These are phyloP conservation scores for Besnoitia besnoiti DNA, from an alignment of 169 alveolate species.

Conservation along the genomic window DNA sequence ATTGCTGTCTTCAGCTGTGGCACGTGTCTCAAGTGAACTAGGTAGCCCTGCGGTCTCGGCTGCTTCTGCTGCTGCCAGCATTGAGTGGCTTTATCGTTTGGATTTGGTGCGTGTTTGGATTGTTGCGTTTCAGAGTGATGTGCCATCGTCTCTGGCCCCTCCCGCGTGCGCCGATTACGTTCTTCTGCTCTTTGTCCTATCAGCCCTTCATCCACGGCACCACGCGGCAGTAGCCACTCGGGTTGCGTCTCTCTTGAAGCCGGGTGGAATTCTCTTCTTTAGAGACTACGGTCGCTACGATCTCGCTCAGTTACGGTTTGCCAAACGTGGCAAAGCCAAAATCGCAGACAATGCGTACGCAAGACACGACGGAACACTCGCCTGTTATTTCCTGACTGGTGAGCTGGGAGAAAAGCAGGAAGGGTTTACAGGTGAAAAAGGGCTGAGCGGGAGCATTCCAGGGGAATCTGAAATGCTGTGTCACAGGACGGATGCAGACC, in stretches of 20 bases:
- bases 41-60: too few species aligned
- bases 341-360: conserved; percentile 89
- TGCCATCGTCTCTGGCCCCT: conserved; percentile 18
- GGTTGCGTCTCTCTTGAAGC: conserved; percentile 81
- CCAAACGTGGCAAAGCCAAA: conserved; percentile 66
- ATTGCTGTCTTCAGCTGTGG: too few species aligned
- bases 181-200: conserved; percentile 87
- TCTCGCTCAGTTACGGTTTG: conserved; percentile 88
- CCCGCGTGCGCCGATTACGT: conserved; percentile 84
- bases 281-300: conserved; percentile 95
- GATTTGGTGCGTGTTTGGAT: not conserved
- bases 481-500: too few species aligned
- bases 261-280: conserved; percentile 90
- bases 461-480: too few species aligned
- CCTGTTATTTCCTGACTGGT: conserved; percentile 86
- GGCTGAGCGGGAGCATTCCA: too few species aligned
- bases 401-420: not conserved
- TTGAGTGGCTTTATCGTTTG: too few species aligned
- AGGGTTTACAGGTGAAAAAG: too few species aligned
- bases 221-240: conserved; percentile 78
- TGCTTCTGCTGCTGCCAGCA: too few species aligned
- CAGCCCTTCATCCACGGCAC: conserved; percentile 91
- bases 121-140: not conserved
- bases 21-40: too few species aligned
- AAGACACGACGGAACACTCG: conserved; percentile 90